Evolutionary conservation across 768 basidiomycete species (phyloP).

Genomic region (Lentinula aciculospora): DNA sequence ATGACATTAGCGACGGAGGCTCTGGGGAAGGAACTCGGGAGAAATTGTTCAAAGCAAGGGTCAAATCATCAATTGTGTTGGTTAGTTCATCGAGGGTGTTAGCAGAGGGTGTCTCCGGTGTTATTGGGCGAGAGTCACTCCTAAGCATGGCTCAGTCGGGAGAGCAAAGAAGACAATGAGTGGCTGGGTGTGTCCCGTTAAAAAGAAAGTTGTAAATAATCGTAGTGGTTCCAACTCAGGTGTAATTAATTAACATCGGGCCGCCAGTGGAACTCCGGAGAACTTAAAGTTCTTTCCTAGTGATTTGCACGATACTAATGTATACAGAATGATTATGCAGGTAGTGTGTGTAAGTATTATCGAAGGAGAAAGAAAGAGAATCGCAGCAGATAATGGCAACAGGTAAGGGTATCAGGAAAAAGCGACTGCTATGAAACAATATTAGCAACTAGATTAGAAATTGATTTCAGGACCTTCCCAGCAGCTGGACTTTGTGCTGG

Average conservation of each 20-base stretch:
- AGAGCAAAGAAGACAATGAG: not conserved
- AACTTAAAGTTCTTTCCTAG: too few species aligned
- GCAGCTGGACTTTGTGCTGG: constrained; percentile 26
- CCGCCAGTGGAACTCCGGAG: not conserved
- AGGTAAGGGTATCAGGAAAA: too few species aligned
- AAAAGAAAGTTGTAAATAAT: not conserved
- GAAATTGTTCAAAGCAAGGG: constrained; percentile 63
- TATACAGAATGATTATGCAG: too few species aligned
- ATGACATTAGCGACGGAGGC: constrained; percentile 40
- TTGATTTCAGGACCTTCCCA: constrained; percentile 1
- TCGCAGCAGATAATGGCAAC: too few species aligned
- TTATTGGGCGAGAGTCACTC: constrained; percentile 29
- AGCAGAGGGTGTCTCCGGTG: constrained; percentile 46
- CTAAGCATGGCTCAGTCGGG: not conserved
- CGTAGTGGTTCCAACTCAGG: not conserved
- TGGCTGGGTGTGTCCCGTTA: not conserved
- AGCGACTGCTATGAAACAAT: constrained; percentile 4
- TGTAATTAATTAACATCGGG: too few species aligned
- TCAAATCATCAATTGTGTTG: constrained; percentile 75
- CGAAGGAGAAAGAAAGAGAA: not conserved
- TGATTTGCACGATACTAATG: too few species aligned
- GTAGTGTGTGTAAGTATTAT: not conserved
- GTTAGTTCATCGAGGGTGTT: constrained; percentile 48
- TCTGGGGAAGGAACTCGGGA: constrained; percentile 76
- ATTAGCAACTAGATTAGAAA: constrained; percentile 7